Percentiles rank a stretch among this genome's conserved stretches.
Conservation (phyloP, 2,329 filamentous ascomycete species). For the Cladosporium sp. region DNA sequence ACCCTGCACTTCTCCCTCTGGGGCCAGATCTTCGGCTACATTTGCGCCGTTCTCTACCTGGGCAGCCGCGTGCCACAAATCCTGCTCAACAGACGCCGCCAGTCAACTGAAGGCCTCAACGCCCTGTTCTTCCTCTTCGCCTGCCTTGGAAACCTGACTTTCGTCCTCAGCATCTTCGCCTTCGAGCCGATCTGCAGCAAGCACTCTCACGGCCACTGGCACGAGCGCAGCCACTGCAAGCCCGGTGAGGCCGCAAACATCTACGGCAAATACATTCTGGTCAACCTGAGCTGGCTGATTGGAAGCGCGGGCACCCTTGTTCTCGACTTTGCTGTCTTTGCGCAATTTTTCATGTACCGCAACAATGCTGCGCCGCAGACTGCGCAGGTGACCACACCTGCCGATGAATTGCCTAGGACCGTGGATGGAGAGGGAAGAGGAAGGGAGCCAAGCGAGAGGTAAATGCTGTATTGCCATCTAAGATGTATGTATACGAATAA, state of each 20-base stretch:
- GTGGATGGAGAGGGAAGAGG: slow-evolving; percentile 33
- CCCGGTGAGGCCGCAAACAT: slow-evolving; percentile 65
- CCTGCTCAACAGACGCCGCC: slow-evolving; percentile 86
- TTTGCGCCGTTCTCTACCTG: slow-evolving; percentile 87
- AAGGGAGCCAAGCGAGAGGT: slow-evolving; percentile 31
- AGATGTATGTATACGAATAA: background rate
- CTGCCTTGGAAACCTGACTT: slow-evolving; percentile 91
- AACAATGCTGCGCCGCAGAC: slow-evolving; percentile 43
- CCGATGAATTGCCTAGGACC: slow-evolving; percentile 26
- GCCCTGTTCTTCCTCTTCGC: slow-evolving; percentile 97
- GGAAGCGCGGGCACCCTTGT: slow-evolving; percentile 86
- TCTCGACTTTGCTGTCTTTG: slow-evolving; percentile 83
- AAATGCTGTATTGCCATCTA: background rate
- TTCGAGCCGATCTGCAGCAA: slow-evolving; percentile 73
- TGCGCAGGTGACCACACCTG: slow-evolving; percentile 33
- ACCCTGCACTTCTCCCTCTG: slow-evolving; percentile 68
- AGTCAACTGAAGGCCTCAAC: slow-evolving; percentile 89
- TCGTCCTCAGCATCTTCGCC: slow-evolving; percentile 87
- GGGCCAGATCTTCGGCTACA: slow-evolving; percentile 91
- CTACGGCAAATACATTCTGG: slow-evolving; percentile 80
- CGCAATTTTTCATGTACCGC: slow-evolving; percentile 86
- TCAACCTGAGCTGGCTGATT: slow-evolving; percentile 88
- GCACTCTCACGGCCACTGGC: slow-evolving; percentile 37
- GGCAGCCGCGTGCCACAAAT: slow-evolving; percentile 88
- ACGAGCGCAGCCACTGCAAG: slow-evolving; percentile 53